Evolutionary conservation across 805 yeast genomes (phyloP).

Genomic region (Lipomyces japonicus): DNA sequence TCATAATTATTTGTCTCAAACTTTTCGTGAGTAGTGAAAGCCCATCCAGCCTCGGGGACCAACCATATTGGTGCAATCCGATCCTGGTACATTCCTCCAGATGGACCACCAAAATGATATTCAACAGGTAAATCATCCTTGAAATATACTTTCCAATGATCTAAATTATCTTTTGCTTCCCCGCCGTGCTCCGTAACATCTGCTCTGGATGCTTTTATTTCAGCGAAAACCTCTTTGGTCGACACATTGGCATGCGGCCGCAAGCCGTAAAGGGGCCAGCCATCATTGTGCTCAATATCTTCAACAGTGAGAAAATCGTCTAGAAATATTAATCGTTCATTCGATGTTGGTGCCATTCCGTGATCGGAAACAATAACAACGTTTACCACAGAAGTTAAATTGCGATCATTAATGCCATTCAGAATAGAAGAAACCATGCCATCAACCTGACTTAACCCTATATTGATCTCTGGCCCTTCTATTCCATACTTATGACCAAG

Average conservation of each 20-base stretch:
- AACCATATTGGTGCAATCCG: constrained; percentile 85
- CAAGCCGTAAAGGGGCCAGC: constrained; percentile 83
- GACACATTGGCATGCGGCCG: constrained; percentile 49
- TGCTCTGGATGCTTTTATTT: constrained; percentile 40
- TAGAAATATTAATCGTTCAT: constrained; percentile 60
- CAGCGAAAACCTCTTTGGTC: constrained; percentile 47
- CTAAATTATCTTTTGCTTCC: constrained; percentile 23
- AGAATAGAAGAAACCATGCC: constrained; percentile 51
- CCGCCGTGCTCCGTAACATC: constrained; percentile 34
- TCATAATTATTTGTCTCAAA: constrained; percentile 49
- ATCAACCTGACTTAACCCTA: constrained; percentile 64
- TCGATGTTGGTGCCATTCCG: constrained; percentile 87
- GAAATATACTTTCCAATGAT: constrained; percentile 46
- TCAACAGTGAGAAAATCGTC: constrained; percentile 63
- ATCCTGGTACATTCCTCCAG: constrained; percentile 44
- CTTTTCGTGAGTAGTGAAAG: constrained; percentile 58
- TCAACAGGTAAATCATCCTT: constrained; percentile 53
- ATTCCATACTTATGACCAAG: constrained; percentile 73
- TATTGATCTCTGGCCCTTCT: constrained; percentile 52
- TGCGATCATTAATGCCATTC: constrained; percentile 49
- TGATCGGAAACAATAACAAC: constrained; percentile 81
- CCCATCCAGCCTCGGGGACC: constrained; percentile 77
- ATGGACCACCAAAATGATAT: constrained; percentile 54
- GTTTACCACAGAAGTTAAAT: constrained; percentile 64
- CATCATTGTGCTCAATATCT: constrained; percentile 61